A percentile compares a stretch with the other conserved stretches of the same genome.
Conservation (phyloP, 2,329 filamentous ascomycete species). For the Calonectria pseudoturangicola region DNA sequence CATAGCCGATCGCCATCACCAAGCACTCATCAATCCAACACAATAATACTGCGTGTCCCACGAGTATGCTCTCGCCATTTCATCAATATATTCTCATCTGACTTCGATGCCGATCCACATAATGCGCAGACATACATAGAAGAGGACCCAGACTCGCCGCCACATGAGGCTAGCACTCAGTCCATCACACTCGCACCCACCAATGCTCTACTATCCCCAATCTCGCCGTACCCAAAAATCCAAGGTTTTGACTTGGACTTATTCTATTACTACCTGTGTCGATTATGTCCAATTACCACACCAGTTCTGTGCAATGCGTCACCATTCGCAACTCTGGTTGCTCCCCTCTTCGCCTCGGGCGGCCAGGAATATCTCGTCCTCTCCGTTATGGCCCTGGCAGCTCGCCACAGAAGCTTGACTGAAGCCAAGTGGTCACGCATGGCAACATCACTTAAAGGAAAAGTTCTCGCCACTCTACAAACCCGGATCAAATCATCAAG, state of each 20-base stretch:
- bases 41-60: conserved; percentile 9
- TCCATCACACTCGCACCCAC: neutral
- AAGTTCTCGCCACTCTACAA: conserved; percentile 25
- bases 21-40: no score
- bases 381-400: conserved; percentile 48
- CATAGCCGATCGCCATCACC: neutral
- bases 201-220: neutral
- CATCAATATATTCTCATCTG: conserved; percentile 15
- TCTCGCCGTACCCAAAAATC: conserved; percentile 42
- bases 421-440: conserved; percentile 43
- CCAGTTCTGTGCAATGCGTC: conserved; percentile 45
- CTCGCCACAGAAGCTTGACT: conserved; percentile 47
- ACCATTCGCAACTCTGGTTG: conserved; percentile 47
- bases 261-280: conserved; percentile 49
- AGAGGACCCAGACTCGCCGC: neutral
- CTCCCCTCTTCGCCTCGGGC: conserved; percentile 47
- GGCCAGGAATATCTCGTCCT: conserved; percentile 46
- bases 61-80: conserved; percentile 19
- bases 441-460: conserved; percentile 50
- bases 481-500: conserved; percentile 41
- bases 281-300: conserved; percentile 49
- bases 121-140: conserved; percentile 1
- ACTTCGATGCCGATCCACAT: conserved; percentile 20
- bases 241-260: conserved; percentile 38
- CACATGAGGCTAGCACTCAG: neutral